Percentiles rank a stretch among this genome's conserved stretches.
These are phyloP conservation scores for Euphrasia arctica DNA, from an alignment of 305 asterid species.

Conservation along the genomic window DNA sequence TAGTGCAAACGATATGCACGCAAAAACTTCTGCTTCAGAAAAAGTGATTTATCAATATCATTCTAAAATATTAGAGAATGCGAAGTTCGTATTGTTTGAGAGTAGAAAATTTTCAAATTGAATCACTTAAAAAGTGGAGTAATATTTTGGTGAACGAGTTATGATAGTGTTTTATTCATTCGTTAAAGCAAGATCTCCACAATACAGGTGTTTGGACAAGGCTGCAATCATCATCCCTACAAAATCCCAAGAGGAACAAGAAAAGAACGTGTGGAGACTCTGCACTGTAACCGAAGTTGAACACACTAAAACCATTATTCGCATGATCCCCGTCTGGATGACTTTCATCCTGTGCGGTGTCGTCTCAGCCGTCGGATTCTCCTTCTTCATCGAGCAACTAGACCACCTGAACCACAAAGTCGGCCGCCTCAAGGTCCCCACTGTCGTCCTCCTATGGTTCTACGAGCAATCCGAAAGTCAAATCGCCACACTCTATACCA, in stretches of 20 bases:
- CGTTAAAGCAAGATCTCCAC: background rate
- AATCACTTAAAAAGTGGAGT: background rate
- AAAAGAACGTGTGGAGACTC: constrained; percentile 35
- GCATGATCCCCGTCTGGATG: constrained; percentile 50
- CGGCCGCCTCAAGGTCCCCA: constrained; percentile 40
- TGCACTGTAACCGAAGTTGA: constrained; percentile 55
- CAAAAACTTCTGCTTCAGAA: background rate
- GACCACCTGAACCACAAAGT: constrained; percentile 37
- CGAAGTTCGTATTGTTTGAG: background rate
- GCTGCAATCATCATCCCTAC: constrained; percentile 42
- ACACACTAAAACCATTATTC: constrained; percentile 42
- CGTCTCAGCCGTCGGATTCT: constrained; percentile 34
- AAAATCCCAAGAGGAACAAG: constrained; percentile 32
- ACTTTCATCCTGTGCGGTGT: constrained; percentile 50
- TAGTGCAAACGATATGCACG: background rate
- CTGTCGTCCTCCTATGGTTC: constrained; percentile 36
- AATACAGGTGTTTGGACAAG: constrained; percentile 53
- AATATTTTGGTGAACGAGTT: too few species aligned
- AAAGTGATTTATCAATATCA: background rate
- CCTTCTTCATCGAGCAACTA: constrained; percentile 52
- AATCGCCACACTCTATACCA: constrained; percentile 21
- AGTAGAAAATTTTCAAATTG: background rate
- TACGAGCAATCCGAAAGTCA: constrained; percentile 22
- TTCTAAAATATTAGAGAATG: background rate
- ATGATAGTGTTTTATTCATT: too few species aligned